These are phyloP conservation scores for Pharnaceum exiguum DNA, from an alignment of 148 eudicot species.

Conservation along the genomic window DNA sequence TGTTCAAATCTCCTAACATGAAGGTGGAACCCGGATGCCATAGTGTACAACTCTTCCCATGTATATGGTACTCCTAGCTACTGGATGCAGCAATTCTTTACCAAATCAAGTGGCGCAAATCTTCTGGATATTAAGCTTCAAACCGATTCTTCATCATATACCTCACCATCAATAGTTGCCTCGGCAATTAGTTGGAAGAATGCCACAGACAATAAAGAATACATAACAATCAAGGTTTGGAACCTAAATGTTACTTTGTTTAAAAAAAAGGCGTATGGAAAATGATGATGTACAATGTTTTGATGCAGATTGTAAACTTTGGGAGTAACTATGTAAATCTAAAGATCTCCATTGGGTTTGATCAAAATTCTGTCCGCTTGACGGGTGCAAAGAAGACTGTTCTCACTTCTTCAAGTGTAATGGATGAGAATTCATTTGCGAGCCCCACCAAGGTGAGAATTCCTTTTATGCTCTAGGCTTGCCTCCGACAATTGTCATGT, in stretches of 20 bases:
- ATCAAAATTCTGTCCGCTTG: slow-evolving; percentile 24
- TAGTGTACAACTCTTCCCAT: slow-evolving; percentile 69
- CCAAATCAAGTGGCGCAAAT: slow-evolving; percentile 68
- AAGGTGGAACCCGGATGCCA: slow-evolving; percentile 92
- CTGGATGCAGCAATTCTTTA: slow-evolving; percentile 86
- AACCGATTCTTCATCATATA: slow-evolving; percentile 34
- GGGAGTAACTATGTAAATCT: slow-evolving; percentile 48
- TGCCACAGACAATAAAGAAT: slow-evolving; percentile 28
- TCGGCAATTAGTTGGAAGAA: slow-evolving; percentile 74
- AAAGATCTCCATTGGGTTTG: slow-evolving; percentile 45
- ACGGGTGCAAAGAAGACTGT: slow-evolving; percentile 44
- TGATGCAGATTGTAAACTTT: slow-evolving; percentile 69
- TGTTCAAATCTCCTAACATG: neutral
- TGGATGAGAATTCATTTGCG: slow-evolving; percentile 84
- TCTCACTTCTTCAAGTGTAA: slow-evolving; percentile 55
- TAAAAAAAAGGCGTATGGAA: no score
- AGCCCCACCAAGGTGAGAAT: slow-evolving; percentile 71
- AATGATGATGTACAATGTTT: neutral
- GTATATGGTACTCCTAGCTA: slow-evolving; percentile 89
- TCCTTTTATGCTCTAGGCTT: neutral
- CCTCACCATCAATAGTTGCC: slow-evolving; percentile 50
- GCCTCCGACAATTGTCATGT: neutral
- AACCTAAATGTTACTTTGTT: no score
- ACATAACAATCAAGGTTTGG: slow-evolving; percentile 71
- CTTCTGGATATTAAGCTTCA: slow-evolving; percentile 50